Evolutionary conservation across 306 rosid genomes (phyloP), one percentile per base, ranked within the genome.

Genomic region (Medicago truncatula): DNA sequence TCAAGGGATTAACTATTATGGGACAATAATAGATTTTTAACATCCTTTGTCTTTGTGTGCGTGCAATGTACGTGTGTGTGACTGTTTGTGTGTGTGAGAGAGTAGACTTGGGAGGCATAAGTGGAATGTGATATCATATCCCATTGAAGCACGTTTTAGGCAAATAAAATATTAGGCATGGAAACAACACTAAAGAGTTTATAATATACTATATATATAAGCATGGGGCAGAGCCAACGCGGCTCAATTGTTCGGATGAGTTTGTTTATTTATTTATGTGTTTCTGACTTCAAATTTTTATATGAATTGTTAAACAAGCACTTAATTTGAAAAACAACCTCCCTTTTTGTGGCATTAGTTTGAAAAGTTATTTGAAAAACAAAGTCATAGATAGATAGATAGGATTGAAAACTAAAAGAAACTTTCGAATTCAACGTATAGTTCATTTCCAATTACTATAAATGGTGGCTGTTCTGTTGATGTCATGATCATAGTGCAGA

Each of bases 401-500:
- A 57, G 62, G 61, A 34, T 77, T 21, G 62, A 57, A 18, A 56
- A 57, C n/a, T 73, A 25, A 65, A 81, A 71, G 36, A 31, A 12
- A 39, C 41, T 56, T 70, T 62, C 11, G 63, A 70, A 20, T 50
- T 40, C 8, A 70, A 70, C 81, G 18, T 53, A 28, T 28, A 70
- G 47, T 52, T 77, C 63, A 11, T 58, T 36, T 80, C 80, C 77
- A 80, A 68, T 68, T 14, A 68, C 63, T 50, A 17, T 68, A 72
- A 15, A 28, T 14, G 17, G 74, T 63, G 77, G 67, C 16, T 38
- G 63, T 71, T 50, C 14, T 38, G 63, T 71, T 59, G 82, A 76
- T 50, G 82, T 79, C 79, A 81, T 50, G 6, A 50, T 63, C 76
- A 5, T 57, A 54, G 67, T 71, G 86, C 67, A 68, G 77, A 82